These are phyloP conservation scores for Emericellopsis terricola DNA, from an alignment of 495 filamentous ascomycete species.

Conservation along the genomic window DNA sequence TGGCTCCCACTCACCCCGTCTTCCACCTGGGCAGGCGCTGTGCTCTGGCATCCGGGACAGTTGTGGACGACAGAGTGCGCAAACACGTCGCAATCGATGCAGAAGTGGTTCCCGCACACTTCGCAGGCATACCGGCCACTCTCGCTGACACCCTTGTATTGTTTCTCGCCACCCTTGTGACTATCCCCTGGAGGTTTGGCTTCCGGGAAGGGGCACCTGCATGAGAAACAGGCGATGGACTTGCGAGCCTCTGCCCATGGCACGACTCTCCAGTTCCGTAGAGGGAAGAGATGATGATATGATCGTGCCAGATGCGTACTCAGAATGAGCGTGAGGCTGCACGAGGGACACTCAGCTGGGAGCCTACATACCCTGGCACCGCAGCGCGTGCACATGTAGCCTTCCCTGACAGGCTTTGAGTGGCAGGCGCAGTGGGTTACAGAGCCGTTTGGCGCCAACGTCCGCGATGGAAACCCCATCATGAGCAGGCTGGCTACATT, in stretches of 20 bases:
- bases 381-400: constrained; percentile 84
- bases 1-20: constrained; percentile 4
- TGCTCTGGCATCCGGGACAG: constrained; percentile 81
- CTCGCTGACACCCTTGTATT: constrained; percentile 54
- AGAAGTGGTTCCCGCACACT: constrained; percentile 75
- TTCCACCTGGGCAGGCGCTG: constrained; percentile 2
- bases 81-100: constrained; percentile 94
- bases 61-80: constrained; percentile 88
- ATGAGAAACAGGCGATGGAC: constrained; percentile 33
- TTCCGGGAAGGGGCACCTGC: constrained; percentile 31
- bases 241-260: constrained; percentile 52
- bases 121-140: constrained; percentile 78
- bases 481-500: constrained; percentile 64
- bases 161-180: constrained; percentile 1
- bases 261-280: constrained; percentile 81
- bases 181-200: constrained; percentile 2
- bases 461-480: constrained; percentile 97
- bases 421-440: constrained; percentile 75
- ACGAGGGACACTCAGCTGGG: constrained; percentile 81
- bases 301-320: constrained; percentile 90
- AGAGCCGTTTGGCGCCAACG: constrained; percentile 52
- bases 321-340: constrained; percentile 80
- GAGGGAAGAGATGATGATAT: constrained; percentile 90
- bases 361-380: constrained; percentile 76
- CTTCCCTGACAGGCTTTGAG: constrained; percentile 63